Conservation (phyloP, 1,284 basidiomycete species). For the Rhizoctonia solani region DNA sequence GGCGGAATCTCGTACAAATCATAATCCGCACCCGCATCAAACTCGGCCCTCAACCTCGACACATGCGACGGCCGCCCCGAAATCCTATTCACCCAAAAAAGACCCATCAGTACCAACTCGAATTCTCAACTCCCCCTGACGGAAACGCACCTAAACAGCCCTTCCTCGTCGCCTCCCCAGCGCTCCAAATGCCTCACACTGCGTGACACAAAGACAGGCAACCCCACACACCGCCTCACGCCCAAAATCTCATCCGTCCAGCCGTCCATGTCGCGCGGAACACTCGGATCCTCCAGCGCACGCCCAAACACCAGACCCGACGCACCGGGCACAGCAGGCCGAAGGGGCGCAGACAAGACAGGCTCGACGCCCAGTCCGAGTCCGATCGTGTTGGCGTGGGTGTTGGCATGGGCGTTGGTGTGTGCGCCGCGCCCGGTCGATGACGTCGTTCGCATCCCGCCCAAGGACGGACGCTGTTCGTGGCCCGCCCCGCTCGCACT, state of each 20-base stretch:
- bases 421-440: not conserved
- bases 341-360: not conserved
- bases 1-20: conserved; percentile 75
- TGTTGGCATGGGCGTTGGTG: not conserved
- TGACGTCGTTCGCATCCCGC: not conserved
- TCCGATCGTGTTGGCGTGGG: not conserved
- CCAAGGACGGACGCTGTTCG: conserved; percentile 5
- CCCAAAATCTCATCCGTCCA: conserved; percentile 46
- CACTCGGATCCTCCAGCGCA: conserved; percentile 39
- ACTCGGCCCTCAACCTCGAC: conserved; percentile 72
- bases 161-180: conserved; percentile 84
- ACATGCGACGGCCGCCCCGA: conserved; percentile 77
- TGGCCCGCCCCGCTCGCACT: conserved; percentile 24
- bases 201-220: conserved; percentile 75
- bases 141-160: conserved; percentile 69
- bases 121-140: not conserved
- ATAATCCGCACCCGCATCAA: conserved; percentile 85
- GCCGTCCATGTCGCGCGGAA: conserved; percentile 52
- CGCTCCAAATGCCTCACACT: conserved; percentile 78
- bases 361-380: conserved; percentile 30
- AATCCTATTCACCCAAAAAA: conserved; percentile 54
- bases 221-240: conserved; percentile 35
- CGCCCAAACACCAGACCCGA: conserved; percentile 33
- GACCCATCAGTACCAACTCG: conserved; percentile 7
- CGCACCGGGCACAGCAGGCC: conserved; percentile 15